Evolutionary conservation across 2,329 filamentous ascomycete genomes (phyloP).

Genomic region (Venturia nashicola): DNA sequence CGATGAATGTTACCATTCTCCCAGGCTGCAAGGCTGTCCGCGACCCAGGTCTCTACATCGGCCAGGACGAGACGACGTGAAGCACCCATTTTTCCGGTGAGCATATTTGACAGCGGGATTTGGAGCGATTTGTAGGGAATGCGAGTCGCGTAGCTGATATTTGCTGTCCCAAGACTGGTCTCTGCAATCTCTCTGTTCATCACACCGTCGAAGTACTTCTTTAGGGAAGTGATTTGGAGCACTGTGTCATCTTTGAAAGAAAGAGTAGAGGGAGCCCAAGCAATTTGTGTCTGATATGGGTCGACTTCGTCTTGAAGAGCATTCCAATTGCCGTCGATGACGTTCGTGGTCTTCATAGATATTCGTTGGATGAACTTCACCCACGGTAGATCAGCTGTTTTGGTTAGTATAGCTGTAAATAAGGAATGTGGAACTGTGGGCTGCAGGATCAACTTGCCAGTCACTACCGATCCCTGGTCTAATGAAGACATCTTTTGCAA

Average conservation of each 20-base stretch:
- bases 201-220: neutral
- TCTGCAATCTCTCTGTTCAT: neutral
- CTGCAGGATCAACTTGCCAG: neutral
- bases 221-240: neutral
- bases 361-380: neutral
- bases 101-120: neutral
- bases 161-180: neutral
- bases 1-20: neutral
- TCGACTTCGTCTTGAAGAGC: neutral
- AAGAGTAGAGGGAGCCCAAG: neutral
- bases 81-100: neutral
- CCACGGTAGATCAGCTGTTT: neutral
- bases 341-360: neutral
- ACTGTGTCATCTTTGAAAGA: neutral
- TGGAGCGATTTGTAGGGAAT: no score
- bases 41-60: neutral
- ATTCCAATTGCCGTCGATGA: neutral
- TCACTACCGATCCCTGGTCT: neutral
- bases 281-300: neutral
- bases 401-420: neutral
- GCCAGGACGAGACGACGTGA: neutral
- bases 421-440: neutral
- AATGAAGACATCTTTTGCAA: neutral
- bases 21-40: neutral
- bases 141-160: no score